These are phyloP conservation scores for Diaporthe sp. DNA, from an alignment of 2,329 filamentous ascomycete species.

Conservation along the genomic window DNA sequence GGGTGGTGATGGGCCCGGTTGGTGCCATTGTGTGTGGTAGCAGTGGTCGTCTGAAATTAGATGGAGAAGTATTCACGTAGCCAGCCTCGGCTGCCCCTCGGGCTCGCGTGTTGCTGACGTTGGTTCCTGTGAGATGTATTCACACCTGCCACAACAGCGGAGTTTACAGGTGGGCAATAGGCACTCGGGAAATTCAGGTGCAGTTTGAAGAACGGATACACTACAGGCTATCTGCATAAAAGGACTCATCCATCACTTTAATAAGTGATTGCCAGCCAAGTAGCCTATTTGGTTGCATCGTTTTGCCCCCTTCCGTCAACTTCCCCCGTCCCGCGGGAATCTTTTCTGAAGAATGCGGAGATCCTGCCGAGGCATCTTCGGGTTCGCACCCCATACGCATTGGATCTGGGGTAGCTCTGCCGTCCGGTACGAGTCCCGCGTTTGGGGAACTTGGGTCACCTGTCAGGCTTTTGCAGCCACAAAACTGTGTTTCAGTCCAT, in stretches of 20 bases:
- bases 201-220: too few relatives aligned
- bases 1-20: slow-evolving; percentile 76
- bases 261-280: background rate
- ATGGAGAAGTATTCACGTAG: background rate
- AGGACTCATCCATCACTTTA: background rate
- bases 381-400: background rate
- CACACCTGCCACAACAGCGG: background rate
- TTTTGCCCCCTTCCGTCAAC: slow-evolving; percentile 1
- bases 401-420: background rate
- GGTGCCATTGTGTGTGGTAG: slow-evolving; percentile 50
- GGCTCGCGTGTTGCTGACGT: background rate
- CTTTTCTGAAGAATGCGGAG: slow-evolving; percentile 16
- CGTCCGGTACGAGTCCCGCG: background rate
- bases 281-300: background rate
- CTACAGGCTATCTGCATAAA: background rate
- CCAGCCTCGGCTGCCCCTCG: background rate
- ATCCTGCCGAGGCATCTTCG: slow-evolving; percentile 39
- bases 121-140: too few relatives aligned
- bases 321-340: background rate
- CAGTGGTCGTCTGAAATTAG: background rate
- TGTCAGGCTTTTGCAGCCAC: background rate
- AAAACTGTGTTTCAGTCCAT: slow-evolving; percentile 21
- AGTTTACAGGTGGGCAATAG: background rate
- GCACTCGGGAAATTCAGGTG: background rate
- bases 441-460: background rate